Conservation (phyloP, 257 asterid genomes). For the Solanum appendiculatum region DNA sequence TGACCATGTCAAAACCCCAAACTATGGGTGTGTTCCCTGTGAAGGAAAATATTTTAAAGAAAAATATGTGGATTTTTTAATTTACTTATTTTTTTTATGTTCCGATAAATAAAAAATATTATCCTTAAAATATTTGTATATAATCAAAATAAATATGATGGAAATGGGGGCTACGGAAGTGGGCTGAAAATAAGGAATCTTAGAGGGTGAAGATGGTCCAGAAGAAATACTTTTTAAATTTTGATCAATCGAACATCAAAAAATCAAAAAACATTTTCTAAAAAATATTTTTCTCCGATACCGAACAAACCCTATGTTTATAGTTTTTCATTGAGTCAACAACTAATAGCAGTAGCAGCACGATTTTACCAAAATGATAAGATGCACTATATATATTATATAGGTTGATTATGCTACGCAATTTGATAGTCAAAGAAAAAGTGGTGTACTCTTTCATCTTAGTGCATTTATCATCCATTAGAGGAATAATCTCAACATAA, state of each 20-base stretch:
- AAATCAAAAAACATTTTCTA: too few relatives aligned
- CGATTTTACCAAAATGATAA: background rate
- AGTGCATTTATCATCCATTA: background rate
- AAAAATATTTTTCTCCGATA: too few relatives aligned
- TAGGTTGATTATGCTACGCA: background rate
- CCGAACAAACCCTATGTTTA: background rate
- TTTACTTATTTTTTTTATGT: too few relatives aligned
- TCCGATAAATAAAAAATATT: too few relatives aligned
- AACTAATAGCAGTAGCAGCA: background rate
- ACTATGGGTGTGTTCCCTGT: background rate
- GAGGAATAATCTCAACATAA: background rate
- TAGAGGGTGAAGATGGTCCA: too few relatives aligned
- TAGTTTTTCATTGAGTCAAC: background rate
- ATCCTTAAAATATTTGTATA: too few relatives aligned
- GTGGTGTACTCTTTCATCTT: background rate
- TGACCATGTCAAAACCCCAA: background rate
- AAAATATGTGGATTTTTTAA: too few relatives aligned
- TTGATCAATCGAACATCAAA: background rate
- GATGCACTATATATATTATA: background rate
- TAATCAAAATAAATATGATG: too few relatives aligned
- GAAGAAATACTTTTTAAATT: too few relatives aligned
- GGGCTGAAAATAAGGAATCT: background rate
- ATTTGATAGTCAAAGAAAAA: too few relatives aligned
- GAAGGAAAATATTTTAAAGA: background rate
- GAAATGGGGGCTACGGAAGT: background rate